These are phyloP conservation scores for Komagataella mondaviorum DNA, from an alignment of 805 yeast genomes.

Conservation along the genomic window DNA sequence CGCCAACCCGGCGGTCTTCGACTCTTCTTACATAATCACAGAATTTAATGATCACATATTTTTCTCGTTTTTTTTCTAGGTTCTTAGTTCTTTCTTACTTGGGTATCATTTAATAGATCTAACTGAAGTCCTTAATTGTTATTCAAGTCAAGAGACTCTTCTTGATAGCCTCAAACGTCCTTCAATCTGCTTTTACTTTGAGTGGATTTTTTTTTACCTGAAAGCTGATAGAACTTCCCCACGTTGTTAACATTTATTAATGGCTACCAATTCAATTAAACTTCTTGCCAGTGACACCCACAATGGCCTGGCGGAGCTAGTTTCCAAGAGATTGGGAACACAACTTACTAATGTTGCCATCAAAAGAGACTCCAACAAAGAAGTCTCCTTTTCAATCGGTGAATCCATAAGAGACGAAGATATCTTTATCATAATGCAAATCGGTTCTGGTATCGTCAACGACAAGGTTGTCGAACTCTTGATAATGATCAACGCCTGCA, in stretches of 20 bases:
- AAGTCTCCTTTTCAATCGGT: constrained; percentile 63
- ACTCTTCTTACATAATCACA: neutral
- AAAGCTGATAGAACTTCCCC: neutral
- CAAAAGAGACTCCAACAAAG: constrained; percentile 58
- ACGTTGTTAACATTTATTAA: constrained; percentile 9
- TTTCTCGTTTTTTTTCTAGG: neutral
- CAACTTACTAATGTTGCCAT: constrained; percentile 48
- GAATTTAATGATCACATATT: neutral
- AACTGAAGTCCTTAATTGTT: neutral
- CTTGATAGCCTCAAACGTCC: neutral
- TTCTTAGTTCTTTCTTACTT: neutral
- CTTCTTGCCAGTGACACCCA: constrained; percentile 57
- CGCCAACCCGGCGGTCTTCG: neutral
- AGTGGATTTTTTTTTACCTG: neutral
- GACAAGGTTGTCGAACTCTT: constrained; percentile 63
- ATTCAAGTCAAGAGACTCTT: neutral
- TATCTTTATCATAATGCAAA: constrained; percentile 65
- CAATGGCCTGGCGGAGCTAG: constrained; percentile 56
- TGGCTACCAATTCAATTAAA: constrained; percentile 66
- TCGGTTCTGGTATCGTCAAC: constrained; percentile 67
- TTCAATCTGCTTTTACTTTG: neutral
- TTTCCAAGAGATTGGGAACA: constrained; percentile 44
- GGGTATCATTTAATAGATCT: neutral
- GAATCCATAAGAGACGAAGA: constrained; percentile 83
- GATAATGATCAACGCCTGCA: constrained; percentile 73